Conservation (phyloP, 306 rosid species). For the Fagus sylvatica region DNA sequence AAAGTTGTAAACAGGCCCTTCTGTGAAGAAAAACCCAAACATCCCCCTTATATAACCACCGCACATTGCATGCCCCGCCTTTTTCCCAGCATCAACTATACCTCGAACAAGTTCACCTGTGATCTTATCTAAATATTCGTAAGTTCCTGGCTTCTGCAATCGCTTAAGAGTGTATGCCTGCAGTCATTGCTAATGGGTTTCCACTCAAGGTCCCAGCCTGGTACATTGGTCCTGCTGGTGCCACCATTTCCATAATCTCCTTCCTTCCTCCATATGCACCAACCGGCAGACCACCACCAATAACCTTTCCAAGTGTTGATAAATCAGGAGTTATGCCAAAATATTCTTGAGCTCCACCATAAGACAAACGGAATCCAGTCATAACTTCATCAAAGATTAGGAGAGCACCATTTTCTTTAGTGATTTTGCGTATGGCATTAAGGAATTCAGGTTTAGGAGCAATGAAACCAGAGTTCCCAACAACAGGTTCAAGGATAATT, state of each 20-base stretch:
- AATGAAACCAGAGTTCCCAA: no score
- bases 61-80: constrained; percentile 84
- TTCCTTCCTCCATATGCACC: constrained; percentile 98
- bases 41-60: constrained; percentile 89
- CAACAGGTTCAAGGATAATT: constrained; percentile 88
- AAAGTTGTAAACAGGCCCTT: constrained; percentile 84
- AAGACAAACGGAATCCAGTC: no score
- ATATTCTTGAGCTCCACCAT: no score
- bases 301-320: no score
- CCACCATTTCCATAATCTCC: constrained; percentile 95
- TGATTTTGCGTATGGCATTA: no score
- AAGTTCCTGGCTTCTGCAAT: constrained; percentile 75
- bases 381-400: no score
- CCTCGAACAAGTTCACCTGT: constrained; percentile 79
- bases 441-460: no score
- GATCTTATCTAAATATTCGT: constrained; percentile 68
- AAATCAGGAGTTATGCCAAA: no score
- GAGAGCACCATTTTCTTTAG: no score
- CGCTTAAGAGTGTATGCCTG: constrained; percentile 86
- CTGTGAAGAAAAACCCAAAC: constrained; percentile 95
- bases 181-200: constrained; percentile 97
- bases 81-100: constrained; percentile 73
- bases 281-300: constrained; percentile 88
- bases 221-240: constrained; percentile 96
- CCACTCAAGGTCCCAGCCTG: constrained; percentile 96